phyloP scores from a whole-genome alignment of 441 rosid genomes.

The Gossypium lobatum region DNA sequence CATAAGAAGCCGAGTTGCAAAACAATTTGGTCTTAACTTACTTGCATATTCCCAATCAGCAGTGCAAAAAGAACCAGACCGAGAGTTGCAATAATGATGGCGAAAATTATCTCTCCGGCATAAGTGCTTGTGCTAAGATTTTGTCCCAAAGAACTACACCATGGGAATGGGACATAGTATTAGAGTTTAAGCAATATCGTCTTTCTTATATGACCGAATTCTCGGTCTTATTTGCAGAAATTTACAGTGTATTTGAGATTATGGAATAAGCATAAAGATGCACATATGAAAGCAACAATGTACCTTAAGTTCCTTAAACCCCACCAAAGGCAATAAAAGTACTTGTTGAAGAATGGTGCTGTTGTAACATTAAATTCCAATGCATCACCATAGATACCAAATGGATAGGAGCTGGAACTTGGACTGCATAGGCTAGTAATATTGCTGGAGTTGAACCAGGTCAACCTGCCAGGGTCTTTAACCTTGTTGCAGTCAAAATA shows the following conservation, averaged over 20 bases:
- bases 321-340: conserved; percentile 97
- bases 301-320: conserved; percentile 86
- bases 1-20: neutral
- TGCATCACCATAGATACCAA: conserved; percentile 75
- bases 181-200: neutral
- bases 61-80: conserved; percentile 81
- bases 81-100: conserved; percentile 60
- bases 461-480: conserved; percentile 30
- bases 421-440: conserved; percentile 49
- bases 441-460: conserved; percentile 68
- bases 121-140: conserved; percentile 61
- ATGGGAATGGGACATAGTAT: neutral
- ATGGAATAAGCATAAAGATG: neutral
- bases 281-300: neutral
- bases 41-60: conserved; percentile 93
- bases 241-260: neutral
- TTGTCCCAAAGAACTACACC: conserved; percentile 72
- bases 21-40: conserved; percentile 18
- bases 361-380: conserved; percentile 45
- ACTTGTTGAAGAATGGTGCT: conserved; percentile 62
- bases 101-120: conserved; percentile 62
- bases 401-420: conserved; percentile 35
- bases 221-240: neutral
- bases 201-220: neutral
- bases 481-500: conserved; percentile 57